phyloP scores from a whole-genome alignment of 768 basidiomycete species.

The Candolleomyces efflorescens region DNA sequence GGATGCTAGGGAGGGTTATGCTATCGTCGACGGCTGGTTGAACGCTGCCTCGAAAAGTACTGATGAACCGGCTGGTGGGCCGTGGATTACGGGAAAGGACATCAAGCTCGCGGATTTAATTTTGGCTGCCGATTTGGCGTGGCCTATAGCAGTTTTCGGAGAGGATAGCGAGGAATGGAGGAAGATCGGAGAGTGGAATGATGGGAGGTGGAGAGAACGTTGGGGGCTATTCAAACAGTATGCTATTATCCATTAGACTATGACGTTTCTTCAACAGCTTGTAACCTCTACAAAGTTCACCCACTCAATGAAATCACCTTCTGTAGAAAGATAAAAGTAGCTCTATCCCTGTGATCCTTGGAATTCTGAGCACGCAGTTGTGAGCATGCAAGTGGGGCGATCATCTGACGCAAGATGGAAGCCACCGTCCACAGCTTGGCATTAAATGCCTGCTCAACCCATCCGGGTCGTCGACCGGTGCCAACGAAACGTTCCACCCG shows the following conservation, averaged over 20 bases:
- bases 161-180: slow-evolving; percentile 1
- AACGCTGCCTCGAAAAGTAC: neutral
- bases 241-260: neutral
- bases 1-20: neutral
- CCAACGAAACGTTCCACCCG: too few species aligned
- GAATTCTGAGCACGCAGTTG: too few species aligned
- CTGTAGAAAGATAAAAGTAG: too few species aligned
- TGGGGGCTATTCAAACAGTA: neutral
- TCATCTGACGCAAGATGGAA: too few species aligned
- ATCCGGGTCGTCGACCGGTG: too few species aligned
- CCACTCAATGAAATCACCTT: too few species aligned
- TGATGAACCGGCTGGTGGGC: neutral
- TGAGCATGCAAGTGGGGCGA: too few species aligned
- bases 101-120: neutral
- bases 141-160: neutral
- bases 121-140: neutral
- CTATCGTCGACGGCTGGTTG: neutral
- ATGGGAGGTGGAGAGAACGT: neutral
- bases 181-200: neutral
- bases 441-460: too few species aligned
- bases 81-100: neutral
- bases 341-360: too few species aligned
- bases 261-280: too few species aligned
- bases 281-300: too few species aligned
- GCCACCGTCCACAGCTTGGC: too few species aligned